Percentiles rank a stretch among this genome's conserved stretches.
phyloP scores from a whole-genome alignment of 257 asterid species.

The Solanum lignicaule region DNA sequence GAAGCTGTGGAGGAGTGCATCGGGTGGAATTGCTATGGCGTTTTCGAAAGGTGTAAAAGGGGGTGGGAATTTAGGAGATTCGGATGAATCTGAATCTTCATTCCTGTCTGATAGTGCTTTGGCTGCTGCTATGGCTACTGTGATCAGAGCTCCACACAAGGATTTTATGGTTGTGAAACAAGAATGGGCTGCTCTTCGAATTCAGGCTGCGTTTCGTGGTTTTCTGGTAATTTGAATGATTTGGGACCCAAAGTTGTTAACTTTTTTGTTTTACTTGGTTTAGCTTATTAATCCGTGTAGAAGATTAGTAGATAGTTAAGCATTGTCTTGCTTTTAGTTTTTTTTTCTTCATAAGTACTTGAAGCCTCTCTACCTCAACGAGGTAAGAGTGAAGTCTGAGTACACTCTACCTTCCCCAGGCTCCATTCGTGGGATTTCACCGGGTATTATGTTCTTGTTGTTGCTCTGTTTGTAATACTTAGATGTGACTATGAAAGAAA shows the following conservation, averaged over 20 bases:
- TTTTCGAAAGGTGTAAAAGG: conserved; percentile 31
- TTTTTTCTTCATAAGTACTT: not conserved
- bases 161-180: conserved; percentile 55
- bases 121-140: conserved; percentile 77
- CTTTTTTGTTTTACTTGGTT: not conserved
- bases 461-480: not conserved
- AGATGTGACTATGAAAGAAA: not conserved
- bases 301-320: not conserved
- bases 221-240: conserved; percentile 47
- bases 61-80: conserved; percentile 24
- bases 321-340: not conserved
- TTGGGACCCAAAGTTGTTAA: not conserved
- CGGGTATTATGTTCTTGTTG: not conserved
- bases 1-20: conserved; percentile 90
- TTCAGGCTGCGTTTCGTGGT: conserved; percentile 73
- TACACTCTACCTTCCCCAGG: not conserved
- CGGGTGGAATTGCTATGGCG: conserved; percentile 41
- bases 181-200: conserved; percentile 88
- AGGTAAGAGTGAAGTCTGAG: not conserved
- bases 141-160: conserved; percentile 71
- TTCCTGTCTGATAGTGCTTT: conserved; percentile 41
- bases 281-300: not conserved
- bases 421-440: not conserved
- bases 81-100: conserved; percentile 43
- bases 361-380: not conserved